A percentile compares a stretch with the other conserved stretches of the same genome.
phyloP scores from a whole-genome alignment of 768 basidiomycete species.

The Amanita pseudoporphyria region DNA sequence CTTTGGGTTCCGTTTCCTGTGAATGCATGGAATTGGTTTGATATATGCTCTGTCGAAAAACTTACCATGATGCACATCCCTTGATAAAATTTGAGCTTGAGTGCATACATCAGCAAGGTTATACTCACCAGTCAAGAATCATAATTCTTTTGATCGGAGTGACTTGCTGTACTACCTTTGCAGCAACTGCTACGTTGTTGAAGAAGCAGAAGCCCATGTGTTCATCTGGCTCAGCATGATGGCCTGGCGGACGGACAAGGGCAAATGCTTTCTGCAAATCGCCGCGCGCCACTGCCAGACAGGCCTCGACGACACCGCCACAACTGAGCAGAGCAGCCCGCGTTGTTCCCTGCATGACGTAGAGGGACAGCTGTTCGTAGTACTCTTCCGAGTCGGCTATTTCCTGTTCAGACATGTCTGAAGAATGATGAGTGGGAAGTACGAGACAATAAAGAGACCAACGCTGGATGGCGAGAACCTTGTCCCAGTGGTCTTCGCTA shows the following conservation, averaged over 20 bases:
- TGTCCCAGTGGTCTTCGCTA: constrained; percentile 86
- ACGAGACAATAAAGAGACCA: constrained; percentile 18
- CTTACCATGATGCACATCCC: constrained; percentile 94
- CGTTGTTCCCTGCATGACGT: constrained; percentile 81
- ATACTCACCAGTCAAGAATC: constrained; percentile 87
- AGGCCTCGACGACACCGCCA: constrained; percentile 90
- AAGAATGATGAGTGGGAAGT: neutral
- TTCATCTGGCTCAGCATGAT: constrained; percentile 96
- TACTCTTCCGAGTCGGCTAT: constrained; percentile 68
- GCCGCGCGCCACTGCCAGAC: constrained; percentile 72
- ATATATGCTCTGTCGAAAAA: neutral
- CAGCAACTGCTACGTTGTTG: constrained; percentile 95
- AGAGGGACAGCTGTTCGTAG: constrained; percentile 89
- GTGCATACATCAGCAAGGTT: neutral
- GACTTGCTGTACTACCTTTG: constrained; percentile 65
- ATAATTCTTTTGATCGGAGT: constrained; percentile 71
- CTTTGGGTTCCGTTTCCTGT: constrained; percentile 95
- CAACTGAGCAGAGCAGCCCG: constrained; percentile 81
- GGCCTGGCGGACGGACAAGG: constrained; percentile 94
- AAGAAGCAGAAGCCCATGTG: constrained; percentile 99
- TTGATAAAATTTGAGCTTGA: constrained; percentile 18
- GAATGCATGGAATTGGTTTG: neutral
- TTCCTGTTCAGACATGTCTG: constrained; percentile 70
- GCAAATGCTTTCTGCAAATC: constrained; percentile 84
- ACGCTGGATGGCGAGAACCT: constrained; percentile 79